These are phyloP conservation scores for Plectosphaerella cucumerina DNA, from an alignment of 2,329 filamentous ascomycete genomes.

Conservation along the genomic window DNA sequence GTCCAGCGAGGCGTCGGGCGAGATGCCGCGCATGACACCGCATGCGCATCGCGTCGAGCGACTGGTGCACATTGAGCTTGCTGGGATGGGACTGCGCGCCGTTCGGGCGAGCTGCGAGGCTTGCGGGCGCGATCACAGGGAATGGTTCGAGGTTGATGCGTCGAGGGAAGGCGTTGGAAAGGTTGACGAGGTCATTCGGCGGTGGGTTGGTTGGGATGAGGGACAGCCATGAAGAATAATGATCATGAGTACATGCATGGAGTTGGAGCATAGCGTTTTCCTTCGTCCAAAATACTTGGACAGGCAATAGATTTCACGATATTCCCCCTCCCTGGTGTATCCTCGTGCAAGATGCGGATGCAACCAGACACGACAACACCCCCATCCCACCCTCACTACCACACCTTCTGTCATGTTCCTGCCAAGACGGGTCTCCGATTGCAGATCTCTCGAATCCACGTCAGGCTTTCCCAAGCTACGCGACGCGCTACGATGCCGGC, in stretches of 20 bases:
- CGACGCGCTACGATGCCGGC: neutral
- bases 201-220: constrained; percentile 87
- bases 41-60: constrained; percentile 86
- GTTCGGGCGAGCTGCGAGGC: constrained; percentile 60
- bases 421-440: neutral
- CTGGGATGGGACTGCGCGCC: constrained; percentile 51
- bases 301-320: neutral
- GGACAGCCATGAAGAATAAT: constrained; percentile 13
- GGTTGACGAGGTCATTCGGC: constrained; percentile 65
- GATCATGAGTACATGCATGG: neutral
- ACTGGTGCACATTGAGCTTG: constrained; percentile 86
- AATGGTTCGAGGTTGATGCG: constrained; percentile 93
- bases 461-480: neutral
- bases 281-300: neutral
- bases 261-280: neutral
- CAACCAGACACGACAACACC: too few relatives aligned
- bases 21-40: constrained; percentile 65
- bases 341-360: too few relatives aligned
- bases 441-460: neutral
- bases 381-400: too few relatives aligned
- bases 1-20: constrained; percentile 17
- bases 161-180: constrained; percentile 64
- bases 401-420: neutral
- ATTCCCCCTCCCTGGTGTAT: neutral
- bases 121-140: constrained; percentile 81